Evolutionary conservation across 179 eudicot genomes (phyloP).

Genomic region (Amaranthus tricolor): DNA sequence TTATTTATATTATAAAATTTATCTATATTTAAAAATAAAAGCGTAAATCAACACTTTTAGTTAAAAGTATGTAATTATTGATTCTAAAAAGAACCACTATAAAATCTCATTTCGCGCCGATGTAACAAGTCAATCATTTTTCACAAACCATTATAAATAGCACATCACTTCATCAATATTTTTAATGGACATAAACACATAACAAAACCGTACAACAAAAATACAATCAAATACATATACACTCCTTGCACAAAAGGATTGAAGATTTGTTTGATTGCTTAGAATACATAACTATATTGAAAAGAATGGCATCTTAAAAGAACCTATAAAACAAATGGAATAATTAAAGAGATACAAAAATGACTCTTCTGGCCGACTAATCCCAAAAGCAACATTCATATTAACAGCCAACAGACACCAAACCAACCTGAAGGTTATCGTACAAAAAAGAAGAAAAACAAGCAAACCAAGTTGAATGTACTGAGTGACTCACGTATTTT

Average conservation of each 20-base stretch:
- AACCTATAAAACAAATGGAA: conserved; percentile 16
- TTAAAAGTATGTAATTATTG: no score
- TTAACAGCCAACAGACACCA: conserved; percentile 26
- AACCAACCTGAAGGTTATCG: conserved; percentile 15
- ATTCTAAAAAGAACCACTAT: no score
- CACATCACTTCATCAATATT: neutral
- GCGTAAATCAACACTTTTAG: no score
- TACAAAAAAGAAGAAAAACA: neutral
- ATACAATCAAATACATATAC: conserved; percentile 21
- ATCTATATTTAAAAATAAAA: no score
- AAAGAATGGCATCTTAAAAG: conserved; percentile 15
- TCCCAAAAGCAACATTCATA: conserved; percentile 25
- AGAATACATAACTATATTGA: conserved; percentile 4
- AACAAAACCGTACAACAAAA: conserved; percentile 10
- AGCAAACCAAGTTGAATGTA: conserved; percentile 21
- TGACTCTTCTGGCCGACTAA: conserved; percentile 22
- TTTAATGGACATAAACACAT: conserved; percentile 7
- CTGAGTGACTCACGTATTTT: conserved; percentile 21
- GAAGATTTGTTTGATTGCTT: conserved; percentile 3
- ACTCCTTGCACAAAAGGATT: conserved; percentile 25
- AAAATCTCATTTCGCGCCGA: no score
- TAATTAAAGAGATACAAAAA: conserved; percentile 23
- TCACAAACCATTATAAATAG: neutral
- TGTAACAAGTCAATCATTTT: neutral
- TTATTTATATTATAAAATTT: no score